These are phyloP conservation scores for Microascus cirrosus DNA, from an alignment of 2,329 filamentous ascomycete species.

Conservation along the genomic window DNA sequence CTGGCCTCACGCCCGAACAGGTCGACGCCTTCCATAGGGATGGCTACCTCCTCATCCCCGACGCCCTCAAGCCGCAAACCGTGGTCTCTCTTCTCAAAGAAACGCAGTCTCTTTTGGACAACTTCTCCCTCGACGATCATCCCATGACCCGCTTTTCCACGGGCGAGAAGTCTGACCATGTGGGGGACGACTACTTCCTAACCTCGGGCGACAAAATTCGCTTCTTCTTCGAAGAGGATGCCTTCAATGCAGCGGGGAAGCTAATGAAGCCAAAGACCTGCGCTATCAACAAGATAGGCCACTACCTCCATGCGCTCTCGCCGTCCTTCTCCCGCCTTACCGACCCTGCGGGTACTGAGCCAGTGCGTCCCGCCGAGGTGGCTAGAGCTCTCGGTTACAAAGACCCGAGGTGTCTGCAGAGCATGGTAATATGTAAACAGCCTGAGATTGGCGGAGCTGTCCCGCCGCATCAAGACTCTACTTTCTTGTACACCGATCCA, in stretches of 20 bases:
- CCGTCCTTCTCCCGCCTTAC: conserved; percentile 52
- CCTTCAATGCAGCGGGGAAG: conserved; percentile 54
- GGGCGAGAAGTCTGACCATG: conserved; percentile 62
- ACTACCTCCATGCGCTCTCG: conserved; percentile 62
- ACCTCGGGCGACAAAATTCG: conserved; percentile 81
- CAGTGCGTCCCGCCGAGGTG: conserved; percentile 42
- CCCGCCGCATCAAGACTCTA: conserved; percentile 82
- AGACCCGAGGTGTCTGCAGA: conserved; percentile 74
- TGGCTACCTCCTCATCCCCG: conserved; percentile 81
- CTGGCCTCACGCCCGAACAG: conserved; percentile 61
- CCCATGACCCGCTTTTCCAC: conserved; percentile 93
- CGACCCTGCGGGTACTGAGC: conserved; percentile 30
- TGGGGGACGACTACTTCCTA: conserved; percentile 92
- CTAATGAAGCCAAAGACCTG: conserved; percentile 69
- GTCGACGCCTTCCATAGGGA: conserved; percentile 63
- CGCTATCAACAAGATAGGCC: conserved; percentile 84
- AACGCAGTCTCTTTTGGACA: conserved; percentile 61
- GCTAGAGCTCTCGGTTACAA: conserved; percentile 61
- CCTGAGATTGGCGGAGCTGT: conserved; percentile 91
- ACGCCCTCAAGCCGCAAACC: conserved; percentile 57
- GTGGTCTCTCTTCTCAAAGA: conserved; percentile 60
- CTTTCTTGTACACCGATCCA: conserved; percentile 82
- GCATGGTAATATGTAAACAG: conserved; percentile 98
- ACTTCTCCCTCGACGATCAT: conserved; percentile 71
- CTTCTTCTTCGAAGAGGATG: conserved; percentile 96